A percentile compares a stretch with the other conserved stretches of the same genome.
These are phyloP conservation scores for Penicillium pancosmium DNA, from an alignment of 495 filamentous ascomycete genomes.

Conservation along the genomic window DNA sequence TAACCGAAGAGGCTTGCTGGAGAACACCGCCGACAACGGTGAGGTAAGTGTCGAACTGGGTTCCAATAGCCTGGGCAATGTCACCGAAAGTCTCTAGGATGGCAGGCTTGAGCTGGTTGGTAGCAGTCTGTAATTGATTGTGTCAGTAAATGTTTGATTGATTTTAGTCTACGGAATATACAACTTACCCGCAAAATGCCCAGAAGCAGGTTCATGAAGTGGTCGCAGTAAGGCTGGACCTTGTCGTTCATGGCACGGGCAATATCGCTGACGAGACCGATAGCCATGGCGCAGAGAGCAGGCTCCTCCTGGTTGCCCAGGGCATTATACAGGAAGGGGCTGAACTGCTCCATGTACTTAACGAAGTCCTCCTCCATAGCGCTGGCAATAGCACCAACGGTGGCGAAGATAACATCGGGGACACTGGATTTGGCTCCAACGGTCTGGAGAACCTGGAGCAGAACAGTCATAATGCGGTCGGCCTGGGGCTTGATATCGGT, in stretches of 20 bases:
- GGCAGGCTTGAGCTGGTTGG: conserved; percentile 96
- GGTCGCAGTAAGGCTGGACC: conserved; percentile 91
- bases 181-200: conserved; percentile 79
- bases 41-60: conserved; percentile 89
- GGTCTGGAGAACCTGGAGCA: conserved; percentile 78
- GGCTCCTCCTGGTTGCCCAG: conserved; percentile 95
- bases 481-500: conserved; percentile 87
- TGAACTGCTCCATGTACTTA: conserved; percentile 95
- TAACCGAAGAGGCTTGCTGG: conserved; percentile 85
- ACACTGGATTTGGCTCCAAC: conserved; percentile 87
- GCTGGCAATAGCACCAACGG: conserved; percentile 82
- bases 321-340: conserved; percentile 87
- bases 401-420: conserved; percentile 88
- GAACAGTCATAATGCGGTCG: conserved; percentile 87
- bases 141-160: neutral
- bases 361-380: conserved; percentile 89
- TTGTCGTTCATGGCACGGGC: conserved; percentile 86
- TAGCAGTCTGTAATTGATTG: conserved; percentile 49
- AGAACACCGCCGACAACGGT: conserved; percentile 89
- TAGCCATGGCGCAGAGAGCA: conserved; percentile 92
- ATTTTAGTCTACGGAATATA: conserved; percentile 20
- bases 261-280: conserved; percentile 95
- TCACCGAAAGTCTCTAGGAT: conserved; percentile 98
- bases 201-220: conserved; percentile 95
- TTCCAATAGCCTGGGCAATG: conserved; percentile 93